Conservation (phyloP, 73 alveolate species). For the Paramecium tetraurelia region DNA sequence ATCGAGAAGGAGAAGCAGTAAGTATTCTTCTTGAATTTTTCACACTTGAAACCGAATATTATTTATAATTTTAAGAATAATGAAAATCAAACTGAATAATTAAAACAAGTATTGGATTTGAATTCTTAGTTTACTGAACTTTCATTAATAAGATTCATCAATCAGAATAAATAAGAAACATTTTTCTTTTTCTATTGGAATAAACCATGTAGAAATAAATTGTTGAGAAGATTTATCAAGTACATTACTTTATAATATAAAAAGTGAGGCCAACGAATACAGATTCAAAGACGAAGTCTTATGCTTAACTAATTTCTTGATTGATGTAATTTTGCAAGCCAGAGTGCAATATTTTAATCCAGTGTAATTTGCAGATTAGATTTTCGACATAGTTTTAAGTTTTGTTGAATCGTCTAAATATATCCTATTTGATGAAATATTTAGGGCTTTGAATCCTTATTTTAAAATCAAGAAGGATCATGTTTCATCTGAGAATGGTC, state of each 20-base stretch:
- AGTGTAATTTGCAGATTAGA: conserved; percentile 1
- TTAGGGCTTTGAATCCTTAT: not conserved
- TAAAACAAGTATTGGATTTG: not conserved
- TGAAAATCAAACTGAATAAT: not conserved
- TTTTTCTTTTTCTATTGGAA: conserved; percentile 15
- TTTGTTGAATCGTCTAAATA: not conserved
- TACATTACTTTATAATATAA: not conserved
- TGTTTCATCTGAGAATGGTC: not conserved
- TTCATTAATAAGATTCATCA: not conserved
- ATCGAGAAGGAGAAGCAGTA: not conserved
- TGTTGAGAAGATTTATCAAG: conserved; percentile 35
- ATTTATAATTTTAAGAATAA: not conserved
- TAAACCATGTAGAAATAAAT: not conserved
- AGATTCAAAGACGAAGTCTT: conserved; percentile 11
- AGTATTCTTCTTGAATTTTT: not conserved
- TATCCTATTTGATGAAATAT: not conserved
- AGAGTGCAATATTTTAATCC: conserved; percentile 38
- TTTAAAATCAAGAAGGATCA: not conserved
- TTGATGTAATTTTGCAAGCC: not conserved
- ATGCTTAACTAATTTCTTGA: not conserved
- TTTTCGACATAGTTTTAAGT: conserved; percentile 9
- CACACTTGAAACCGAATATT: not conserved
- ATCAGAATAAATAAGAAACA: not conserved
- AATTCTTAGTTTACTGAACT: not conserved
- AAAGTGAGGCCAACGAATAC: conserved; percentile 34